Evolutionary conservation across 2,329 filamentous ascomycete genomes (phyloP).

Genomic region (Alternaria panax): DNA sequence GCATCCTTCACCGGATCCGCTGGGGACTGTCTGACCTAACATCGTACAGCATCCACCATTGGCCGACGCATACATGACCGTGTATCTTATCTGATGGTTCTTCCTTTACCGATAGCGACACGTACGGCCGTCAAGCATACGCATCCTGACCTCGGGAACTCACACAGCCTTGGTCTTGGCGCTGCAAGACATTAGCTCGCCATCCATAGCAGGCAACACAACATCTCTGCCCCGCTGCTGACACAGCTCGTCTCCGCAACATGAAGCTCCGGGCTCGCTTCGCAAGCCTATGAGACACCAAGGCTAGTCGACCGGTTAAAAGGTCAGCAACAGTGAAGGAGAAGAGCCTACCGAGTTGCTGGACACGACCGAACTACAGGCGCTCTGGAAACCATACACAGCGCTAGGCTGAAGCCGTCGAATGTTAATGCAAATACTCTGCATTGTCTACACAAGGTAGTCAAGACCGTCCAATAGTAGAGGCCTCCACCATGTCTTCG

Average conservation of each 20-base stretch:
- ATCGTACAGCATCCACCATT: conserved; percentile 11
- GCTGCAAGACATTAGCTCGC: conserved; percentile 16
- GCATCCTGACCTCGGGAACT: neutral
- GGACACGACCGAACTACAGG: conserved; percentile 17
- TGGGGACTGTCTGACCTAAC: conserved; percentile 7
- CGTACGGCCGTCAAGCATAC: conserved; percentile 6
- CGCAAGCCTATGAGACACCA: neutral
- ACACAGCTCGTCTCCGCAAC: conserved; percentile 22
- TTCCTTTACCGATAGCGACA: conserved; percentile 5
- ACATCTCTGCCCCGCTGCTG: conserved; percentile 25
- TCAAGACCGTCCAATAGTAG: neutral
- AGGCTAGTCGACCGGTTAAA: conserved; percentile 16
- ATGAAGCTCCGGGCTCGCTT: conserved; percentile 13
- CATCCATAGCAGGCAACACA: conserved; percentile 13
- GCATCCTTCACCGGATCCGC: conserved; percentile 12
- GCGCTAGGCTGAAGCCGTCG: conserved; percentile 18
- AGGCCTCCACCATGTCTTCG: neutral
- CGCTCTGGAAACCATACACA: conserved; percentile 3
- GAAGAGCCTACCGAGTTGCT: conserved; percentile 4
- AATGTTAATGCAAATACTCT: conserved; percentile 20
- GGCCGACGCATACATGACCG: conserved; percentile 20
- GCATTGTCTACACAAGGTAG: conserved; percentile 6
- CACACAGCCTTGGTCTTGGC: conserved; percentile 3
- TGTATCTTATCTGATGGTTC: conserved; percentile 16
- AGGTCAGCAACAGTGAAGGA: conserved; percentile 3